These are phyloP conservation scores for Spathaspora boniae DNA, from an alignment of 805 yeast genomes.

Conservation along the genomic window DNA sequence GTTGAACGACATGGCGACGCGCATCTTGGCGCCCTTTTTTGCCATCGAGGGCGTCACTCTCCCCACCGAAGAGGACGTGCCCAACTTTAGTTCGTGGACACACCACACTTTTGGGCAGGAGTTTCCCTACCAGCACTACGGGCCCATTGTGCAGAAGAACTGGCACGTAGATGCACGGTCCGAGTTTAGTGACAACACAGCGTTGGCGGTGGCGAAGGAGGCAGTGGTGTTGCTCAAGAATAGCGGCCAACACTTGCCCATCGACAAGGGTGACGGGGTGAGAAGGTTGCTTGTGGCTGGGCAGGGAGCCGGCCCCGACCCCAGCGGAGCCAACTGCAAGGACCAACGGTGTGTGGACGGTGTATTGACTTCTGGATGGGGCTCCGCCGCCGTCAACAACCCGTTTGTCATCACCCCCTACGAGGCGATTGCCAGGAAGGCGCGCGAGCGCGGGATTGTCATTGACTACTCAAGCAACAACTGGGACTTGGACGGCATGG, in stretches of 20 bases:
- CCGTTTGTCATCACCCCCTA: slow-evolving; percentile 57
- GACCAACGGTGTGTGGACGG: slow-evolving; percentile 55
- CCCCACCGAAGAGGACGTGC: slow-evolving; percentile 41
- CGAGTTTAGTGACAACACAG: slow-evolving; percentile 44
- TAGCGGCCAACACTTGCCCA: slow-evolving; percentile 49
- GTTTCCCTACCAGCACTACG: slow-evolving; percentile 50
- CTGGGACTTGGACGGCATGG: slow-evolving; percentile 43
- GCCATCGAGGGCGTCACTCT: slow-evolving; percentile 35
- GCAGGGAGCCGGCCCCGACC: slow-evolving; percentile 48
- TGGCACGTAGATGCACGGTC: slow-evolving; percentile 54
- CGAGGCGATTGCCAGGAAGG: slow-evolving; percentile 50
- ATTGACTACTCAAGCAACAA: slow-evolving; percentile 45
- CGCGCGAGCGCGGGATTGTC: slow-evolving; percentile 42
- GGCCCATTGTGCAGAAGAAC: slow-evolving; percentile 52
- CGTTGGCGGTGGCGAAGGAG: slow-evolving; percentile 54
- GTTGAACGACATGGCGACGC: slow-evolving; percentile 58
- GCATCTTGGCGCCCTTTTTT: slow-evolving; percentile 57
- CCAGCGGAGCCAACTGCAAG: slow-evolving; percentile 50
- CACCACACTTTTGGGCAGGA: slow-evolving; percentile 51
- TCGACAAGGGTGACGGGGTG: slow-evolving; percentile 39
- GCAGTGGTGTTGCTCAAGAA: slow-evolving; percentile 56
- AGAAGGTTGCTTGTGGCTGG: slow-evolving; percentile 48
- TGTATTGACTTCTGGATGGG: slow-evolving; percentile 59
- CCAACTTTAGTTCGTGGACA: slow-evolving; percentile 61
- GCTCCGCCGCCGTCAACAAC: slow-evolving; percentile 56